Conservation (phyloP, 805 yeast species). For the Lipomyces yamadae region DNA sequence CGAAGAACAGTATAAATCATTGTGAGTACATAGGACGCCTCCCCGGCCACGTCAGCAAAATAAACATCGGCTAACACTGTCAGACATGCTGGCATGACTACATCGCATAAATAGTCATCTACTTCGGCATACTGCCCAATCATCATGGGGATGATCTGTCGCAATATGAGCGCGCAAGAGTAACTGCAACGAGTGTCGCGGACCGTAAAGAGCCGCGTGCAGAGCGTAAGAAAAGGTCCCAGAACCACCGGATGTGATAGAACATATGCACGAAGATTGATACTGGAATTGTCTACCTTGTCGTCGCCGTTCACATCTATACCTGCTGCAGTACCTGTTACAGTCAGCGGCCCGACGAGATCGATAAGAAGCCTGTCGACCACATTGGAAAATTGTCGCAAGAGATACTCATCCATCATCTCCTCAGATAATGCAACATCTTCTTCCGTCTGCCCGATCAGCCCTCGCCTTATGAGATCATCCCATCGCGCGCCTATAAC, state of each 20-base stretch:
- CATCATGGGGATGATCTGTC: conserved; percentile 72
- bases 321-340: not conserved
- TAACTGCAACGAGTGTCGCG: conserved; percentile 92
- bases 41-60: conserved; percentile 84
- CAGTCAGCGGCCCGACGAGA: conserved; percentile 28
- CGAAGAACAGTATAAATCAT: conserved; percentile 75
- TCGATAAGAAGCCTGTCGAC: conserved; percentile 70
- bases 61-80: conserved; percentile 72
- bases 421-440: conserved; percentile 81
- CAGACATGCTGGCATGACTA: conserved; percentile 71
- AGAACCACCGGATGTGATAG: conserved; percentile 66
- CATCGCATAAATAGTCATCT: conserved; percentile 67
- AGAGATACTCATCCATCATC: conserved; percentile 95
- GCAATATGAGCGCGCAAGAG: conserved; percentile 80
- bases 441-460: conserved; percentile 45
- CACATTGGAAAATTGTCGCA: conserved; percentile 91
- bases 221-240: conserved; percentile 75
- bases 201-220: conserved; percentile 77
- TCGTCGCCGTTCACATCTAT: conserved; percentile 2
- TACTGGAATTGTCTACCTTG: not conserved
- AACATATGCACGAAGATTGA: conserved; percentile 57
- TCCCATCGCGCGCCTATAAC: conserved; percentile 79
- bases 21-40: conserved; percentile 88
- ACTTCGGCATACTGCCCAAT: conserved; percentile 73
- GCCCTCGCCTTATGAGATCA: conserved; percentile 49